Conservation (phyloP, 305 asterid species). For the Fraxinus angustifolia region DNA sequence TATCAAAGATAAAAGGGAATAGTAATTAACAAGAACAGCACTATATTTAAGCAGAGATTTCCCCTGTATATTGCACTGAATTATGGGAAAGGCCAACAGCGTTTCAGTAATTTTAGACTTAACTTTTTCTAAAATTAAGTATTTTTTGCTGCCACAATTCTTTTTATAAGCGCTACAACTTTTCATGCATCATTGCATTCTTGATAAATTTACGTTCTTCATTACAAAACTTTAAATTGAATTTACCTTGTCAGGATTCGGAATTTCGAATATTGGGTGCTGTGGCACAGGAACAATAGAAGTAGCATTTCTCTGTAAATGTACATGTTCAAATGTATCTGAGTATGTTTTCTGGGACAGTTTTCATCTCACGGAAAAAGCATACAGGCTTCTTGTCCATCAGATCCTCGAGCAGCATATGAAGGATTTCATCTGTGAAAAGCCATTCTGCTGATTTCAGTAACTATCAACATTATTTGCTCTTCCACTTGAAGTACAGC, state of each 20-base stretch:
- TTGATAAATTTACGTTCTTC: background rate
- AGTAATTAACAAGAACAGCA: background rate
- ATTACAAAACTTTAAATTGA: background rate
- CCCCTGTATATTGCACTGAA: background rate
- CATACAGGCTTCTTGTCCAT: conserved; percentile 52
- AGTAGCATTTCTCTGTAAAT: conserved; percentile 64
- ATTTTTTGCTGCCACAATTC: no score
- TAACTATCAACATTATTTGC: background rate
- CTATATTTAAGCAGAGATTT: background rate
- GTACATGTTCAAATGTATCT: conserved; percentile 42
- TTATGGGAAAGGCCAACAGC: background rate
- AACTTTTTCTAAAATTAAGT: no score
- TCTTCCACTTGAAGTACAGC: background rate
- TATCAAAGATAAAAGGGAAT: background rate
- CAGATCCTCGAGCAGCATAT: conserved; percentile 35
- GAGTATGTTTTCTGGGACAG: conserved; percentile 76
- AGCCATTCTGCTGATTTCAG: conserved; percentile 12
- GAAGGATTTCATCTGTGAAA: conserved; percentile 24
- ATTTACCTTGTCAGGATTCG: conserved; percentile 44
- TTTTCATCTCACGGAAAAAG: conserved; percentile 64
- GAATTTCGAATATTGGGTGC: conserved; percentile 45
- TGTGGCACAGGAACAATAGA: conserved; percentile 74
- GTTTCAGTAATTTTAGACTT: background rate
- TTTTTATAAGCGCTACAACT: background rate
- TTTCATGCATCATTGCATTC: background rate